Percentiles rank a stretch among this genome's conserved stretches.
phyloP scores from a whole-genome alignment of 139 green algal genomes.

The Closterium sp. region DNA sequence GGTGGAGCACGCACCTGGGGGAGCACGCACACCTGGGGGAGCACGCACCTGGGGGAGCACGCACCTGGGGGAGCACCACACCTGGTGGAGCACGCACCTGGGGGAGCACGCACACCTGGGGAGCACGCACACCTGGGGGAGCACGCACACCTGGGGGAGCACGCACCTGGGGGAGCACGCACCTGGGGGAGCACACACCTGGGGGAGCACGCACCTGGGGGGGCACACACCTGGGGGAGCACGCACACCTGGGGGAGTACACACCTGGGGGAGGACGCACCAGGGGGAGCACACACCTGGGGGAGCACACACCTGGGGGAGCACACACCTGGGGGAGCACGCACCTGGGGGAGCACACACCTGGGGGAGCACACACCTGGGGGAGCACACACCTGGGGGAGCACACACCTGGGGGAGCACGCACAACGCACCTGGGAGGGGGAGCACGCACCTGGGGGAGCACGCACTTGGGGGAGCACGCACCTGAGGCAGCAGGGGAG shows the following conservation, averaged over 20 bases:
- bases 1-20: no score
- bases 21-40: no score
- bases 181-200: conserved; percentile 89
- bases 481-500: no score
- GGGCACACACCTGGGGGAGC: conserved; percentile 69
- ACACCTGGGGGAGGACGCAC: no score
- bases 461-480: conserved; percentile 70
- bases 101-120: conserved; percentile 60
- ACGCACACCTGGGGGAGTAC: conserved; percentile 68
- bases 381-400: no score
- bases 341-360: conserved; percentile 48
- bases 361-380: conserved; percentile 74
- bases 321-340: no score
- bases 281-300: conserved; percentile 60
- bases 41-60: conserved; percentile 78
- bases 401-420: conserved; percentile 78
- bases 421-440: background rate
- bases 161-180: background rate
- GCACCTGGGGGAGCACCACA: no score
- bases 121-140: conserved; percentile 79
- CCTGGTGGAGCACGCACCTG: no score
- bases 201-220: no score
- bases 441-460: conserved; percentile 69
- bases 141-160: no score
- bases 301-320: no score